These are phyloP conservation scores for Casuarina equisetifolia DNA, from an alignment of 306 rosid genomes.

Conservation along the genomic window DNA sequence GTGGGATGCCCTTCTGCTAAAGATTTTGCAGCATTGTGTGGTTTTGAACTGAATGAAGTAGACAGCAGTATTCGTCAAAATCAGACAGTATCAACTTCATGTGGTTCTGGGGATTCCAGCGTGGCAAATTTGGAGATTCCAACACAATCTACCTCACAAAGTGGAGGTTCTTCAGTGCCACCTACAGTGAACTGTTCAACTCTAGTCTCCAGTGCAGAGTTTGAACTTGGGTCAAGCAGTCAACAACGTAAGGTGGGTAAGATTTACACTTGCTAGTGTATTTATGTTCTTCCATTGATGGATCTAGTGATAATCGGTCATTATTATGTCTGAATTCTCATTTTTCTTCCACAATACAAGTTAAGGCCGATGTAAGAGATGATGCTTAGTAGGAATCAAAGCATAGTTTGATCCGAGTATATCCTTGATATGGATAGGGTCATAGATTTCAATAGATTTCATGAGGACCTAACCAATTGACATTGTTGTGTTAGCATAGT, in stretches of 20 bases:
- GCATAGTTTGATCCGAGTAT: background rate
- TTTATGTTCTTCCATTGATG: background rate
- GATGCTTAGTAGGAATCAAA: background rate
- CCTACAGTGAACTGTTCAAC: slow-evolving; percentile 20
- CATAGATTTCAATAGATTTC: background rate
- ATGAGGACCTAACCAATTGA: background rate
- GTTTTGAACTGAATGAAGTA: slow-evolving; percentile 48
- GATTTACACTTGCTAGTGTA: background rate
- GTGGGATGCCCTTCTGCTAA: slow-evolving; percentile 77
- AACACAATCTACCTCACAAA: slow-evolving; percentile 25
- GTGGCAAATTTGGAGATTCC: slow-evolving; percentile 22
- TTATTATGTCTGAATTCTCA: background rate
- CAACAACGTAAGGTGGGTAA: slow-evolving; percentile 53
- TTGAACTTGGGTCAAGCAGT: slow-evolving; percentile 41
- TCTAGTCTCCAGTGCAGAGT: slow-evolving; percentile 10
- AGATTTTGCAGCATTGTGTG: slow-evolving; percentile 79
- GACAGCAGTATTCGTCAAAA: slow-evolving; percentile 37
- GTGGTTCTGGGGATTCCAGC: slow-evolving; percentile 45
- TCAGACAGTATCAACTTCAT: slow-evolving; percentile 38
- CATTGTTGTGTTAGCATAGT: background rate
- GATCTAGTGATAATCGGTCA: background rate
- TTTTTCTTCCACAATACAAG: background rate
- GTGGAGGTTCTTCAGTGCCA: slow-evolving; percentile 16
- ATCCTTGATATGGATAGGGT: background rate
- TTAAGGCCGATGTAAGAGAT: background rate